These are phyloP conservation scores for Oryza nivara DNA, from an alignment of 176 grass and related monocot species.

Conservation along the genomic window DNA sequence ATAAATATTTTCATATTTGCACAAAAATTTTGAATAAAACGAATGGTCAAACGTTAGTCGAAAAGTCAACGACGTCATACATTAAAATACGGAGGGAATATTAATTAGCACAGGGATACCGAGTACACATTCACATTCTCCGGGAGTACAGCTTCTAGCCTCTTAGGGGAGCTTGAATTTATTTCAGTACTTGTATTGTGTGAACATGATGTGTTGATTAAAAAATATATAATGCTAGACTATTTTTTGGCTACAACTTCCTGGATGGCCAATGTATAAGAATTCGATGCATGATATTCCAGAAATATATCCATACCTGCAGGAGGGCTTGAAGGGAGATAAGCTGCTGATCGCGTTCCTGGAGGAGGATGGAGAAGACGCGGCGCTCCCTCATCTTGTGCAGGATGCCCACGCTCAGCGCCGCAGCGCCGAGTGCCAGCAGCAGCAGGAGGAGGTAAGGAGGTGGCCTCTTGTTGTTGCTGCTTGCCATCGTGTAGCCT, in stretches of 20 bases:
- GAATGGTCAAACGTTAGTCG: no score
- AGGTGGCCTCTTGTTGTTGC: conserved; percentile 43
- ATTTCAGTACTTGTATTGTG: conserved; percentile 8
- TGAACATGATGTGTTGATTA: not conserved
- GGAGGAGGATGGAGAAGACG: conserved; percentile 70
- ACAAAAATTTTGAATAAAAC: no score
- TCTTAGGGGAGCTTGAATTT: conserved; percentile 1
- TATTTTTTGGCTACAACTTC: not conserved
- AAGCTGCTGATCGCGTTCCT: conserved; percentile 74
- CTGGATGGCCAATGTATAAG: conserved; percentile 11
- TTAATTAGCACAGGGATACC: not conserved
- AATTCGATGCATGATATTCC: not conserved
- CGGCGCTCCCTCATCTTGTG: conserved; percentile 92
- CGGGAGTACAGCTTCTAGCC: not conserved
- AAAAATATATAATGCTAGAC: not conserved
- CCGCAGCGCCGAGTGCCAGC: conserved; percentile 57
- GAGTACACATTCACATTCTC: not conserved
- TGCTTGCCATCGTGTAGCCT: conserved; percentile 37
- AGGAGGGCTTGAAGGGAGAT: conserved; percentile 69
- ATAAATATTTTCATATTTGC: no score
- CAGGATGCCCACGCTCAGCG: conserved; percentile 66
- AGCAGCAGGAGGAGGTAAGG: conserved; percentile 67
- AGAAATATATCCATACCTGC: conserved; percentile 54
- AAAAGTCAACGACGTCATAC: no score
- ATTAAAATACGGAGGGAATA: no score